Base-by-base conservation (phyloP, 1,284 basidiomycete species). In the Gastroboletus turbinatus region DNA sequence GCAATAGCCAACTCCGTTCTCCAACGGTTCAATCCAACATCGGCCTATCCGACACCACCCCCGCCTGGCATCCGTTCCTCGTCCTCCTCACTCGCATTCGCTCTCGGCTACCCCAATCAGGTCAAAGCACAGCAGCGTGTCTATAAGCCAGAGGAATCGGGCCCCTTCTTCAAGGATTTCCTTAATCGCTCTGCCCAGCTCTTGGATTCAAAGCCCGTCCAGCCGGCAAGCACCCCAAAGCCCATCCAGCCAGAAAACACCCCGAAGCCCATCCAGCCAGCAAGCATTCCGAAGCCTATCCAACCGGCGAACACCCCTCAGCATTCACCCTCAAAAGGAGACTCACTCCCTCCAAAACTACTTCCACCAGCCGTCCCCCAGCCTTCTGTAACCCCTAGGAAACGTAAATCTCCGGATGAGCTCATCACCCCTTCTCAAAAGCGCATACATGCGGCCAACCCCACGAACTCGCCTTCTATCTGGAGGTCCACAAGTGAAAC, bases 61-160 rank as follows among this genome's bases (percentile, higher is more conserved):
- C 87, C 85, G 14, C 84, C 83, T 2, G 77, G 79, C 13, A 82
- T 85, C 29, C 78, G 73, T 36, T 75, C 76, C n/a, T 82, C 86
- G 0, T 86, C 86, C 1, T 88, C 88, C 16, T 89, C 88, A 11
- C 78, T 90, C 52, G 87, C 88, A 2, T 78, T 78, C 66, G 88
- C 88, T 8, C 77, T 90, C n/a, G 85, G 83, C 11, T 75, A 77
- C 27, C 79, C 81, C 1, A 65, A 62, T 29, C 71, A 72, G 17
- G 50, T 14, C 29, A 71, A 63, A 50, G 44, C 66, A 10, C 72
- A 72, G 68, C 70, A 66, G 42, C 67, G 59, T 33, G 63, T 73
- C 17, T 80, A 80, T 60, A 70, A 74, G n/a, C 76, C 84, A 7
- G 75, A 81, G 49, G 82, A 88, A 46, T 88, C 87, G 1, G 68